Evolutionary conservation across 441 rosid genomes (phyloP).

Genomic region (Rhodomyrtus psidioides): DNA sequence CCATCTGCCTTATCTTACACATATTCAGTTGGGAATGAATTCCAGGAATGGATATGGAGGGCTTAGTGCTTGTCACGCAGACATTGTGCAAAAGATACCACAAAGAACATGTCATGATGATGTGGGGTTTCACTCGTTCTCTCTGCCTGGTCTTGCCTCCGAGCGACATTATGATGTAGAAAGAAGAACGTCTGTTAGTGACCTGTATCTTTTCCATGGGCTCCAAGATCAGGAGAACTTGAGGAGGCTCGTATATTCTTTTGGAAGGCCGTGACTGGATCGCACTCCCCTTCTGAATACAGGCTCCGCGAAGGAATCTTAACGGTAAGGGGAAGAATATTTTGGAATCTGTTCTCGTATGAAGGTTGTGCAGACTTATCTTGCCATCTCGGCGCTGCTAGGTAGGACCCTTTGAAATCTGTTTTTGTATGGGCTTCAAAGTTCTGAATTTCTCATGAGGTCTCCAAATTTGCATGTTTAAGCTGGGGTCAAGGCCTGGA

Average conservation of each 20-base stretch:
- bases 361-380: not conserved
- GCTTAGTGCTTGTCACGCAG: not conserved
- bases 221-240: not conserved
- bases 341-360: not conserved
- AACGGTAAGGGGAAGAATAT: not conserved
- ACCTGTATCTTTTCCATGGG: not conserved
- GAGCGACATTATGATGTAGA: not conserved
- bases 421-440: not conserved
- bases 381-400: not conserved
- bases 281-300: not conserved
- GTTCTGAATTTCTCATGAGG: not conserved
- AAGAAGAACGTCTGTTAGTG: not conserved
- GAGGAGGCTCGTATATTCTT: not conserved
- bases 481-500: not conserved
- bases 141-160: not conserved
- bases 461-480: not conserved
- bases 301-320: not conserved
- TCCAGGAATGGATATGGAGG: not conserved
- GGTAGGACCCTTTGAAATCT: not conserved
- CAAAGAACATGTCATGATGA: not conserved
- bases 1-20: not conserved
- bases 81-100: not conserved
- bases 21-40: not conserved
- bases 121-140: not conserved
- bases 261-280: not conserved